Evolutionary conservation across 805 yeast species (phyloP), one percentile per base, ranked within the genome.

Genomic region (Wickerhamiella sorbophila): DNA sequence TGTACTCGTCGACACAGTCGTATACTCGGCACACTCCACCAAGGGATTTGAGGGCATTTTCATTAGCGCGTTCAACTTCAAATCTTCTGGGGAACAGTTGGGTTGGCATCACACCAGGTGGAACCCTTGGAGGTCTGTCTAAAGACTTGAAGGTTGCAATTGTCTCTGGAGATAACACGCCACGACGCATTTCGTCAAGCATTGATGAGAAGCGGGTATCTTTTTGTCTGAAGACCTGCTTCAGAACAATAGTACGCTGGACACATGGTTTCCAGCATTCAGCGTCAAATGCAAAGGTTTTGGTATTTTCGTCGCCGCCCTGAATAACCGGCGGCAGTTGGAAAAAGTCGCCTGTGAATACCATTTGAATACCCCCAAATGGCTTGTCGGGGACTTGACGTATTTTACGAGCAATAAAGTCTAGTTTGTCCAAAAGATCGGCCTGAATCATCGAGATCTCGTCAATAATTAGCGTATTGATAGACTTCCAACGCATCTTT

Each of bases 361-460:
- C 74, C 14, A 91, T 51, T 54, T 91, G 98, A 35, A 91, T 78
- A 0, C 98, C 98, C 4, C 98, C 98, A 67, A 91, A 91, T 0
- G 96, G 95, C 38, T 48, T 50, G 12, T 64, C 57, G 19, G 49
- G 60, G 18, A 61, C 65, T 33, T 79, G 67, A 3, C 81, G 61
- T 2, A 79, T 40, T 1, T 52, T 53, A 49, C 79, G 68, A 0
- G 91, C 96, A 31, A 88, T 61, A 9, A 55, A 62, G 46, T 85
- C 81, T 39, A 91, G 64, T 53, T 85, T 85, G 37, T 79, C 80
- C 47, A 91, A 71, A 38, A 88, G 66, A 1, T 55, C 64, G 0
- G 86, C 93, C 54, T 85, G 94, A 44, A 91, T 72, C 98, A 91
- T 91, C 1, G 97, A 87, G 2, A 91, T 71, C 61, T 91, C 98